Evolutionary conservation across 2,329 filamentous ascomycete genomes (phyloP), one percentile per base, ranked within the genome.

Genomic region (Balansia obtecta): DNA sequence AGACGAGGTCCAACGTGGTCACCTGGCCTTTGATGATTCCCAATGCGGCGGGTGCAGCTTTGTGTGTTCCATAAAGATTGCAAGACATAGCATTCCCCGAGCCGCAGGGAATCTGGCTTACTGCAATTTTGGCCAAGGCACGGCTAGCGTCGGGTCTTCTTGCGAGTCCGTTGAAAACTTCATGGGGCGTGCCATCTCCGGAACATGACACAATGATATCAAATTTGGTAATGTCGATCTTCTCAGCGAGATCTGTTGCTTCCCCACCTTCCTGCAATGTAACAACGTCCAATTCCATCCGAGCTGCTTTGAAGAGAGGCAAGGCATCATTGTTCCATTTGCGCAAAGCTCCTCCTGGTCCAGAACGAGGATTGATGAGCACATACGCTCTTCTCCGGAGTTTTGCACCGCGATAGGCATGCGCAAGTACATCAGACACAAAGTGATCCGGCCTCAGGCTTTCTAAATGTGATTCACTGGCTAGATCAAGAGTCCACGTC

Each of bases 21-120:
- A 83, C 77, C 13, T 91, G 69, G 11, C 89, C 91, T 65, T 98
- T 98, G 60, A 96, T 79, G 45, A 96, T 82, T 22, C 82, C 83
- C 53, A 97, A 71, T 1, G 91, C 88, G 0, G 90, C 88, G 44
- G 87, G 65, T 53, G 82, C 86, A 9, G 86, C 77, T 55, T 79
- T 82, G 55, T 84, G 77, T 0, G 89, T 90, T 5, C 91, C 93
- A 57, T 88, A 88, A 45, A 94, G 70, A 65, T 96, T 97, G 70
- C 85, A 83, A 55, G 87, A 86, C 82, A 97, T 86, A 20, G 88
- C 93, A 65, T 98, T 98, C 6, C 93, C 93, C 46, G 87, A 93
- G 13, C 93, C 93, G 62, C 90, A 95, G 1, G 93, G 93, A 37
- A 98, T 75, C 61, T 95, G 88, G 20, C 83, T 84, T 2, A 98